A percentile compares a stretch with the other conserved stretches of the same genome.
phyloP scores from a whole-genome alignment of 345 rosid genomes.

The Boechera stricta region DNA sequence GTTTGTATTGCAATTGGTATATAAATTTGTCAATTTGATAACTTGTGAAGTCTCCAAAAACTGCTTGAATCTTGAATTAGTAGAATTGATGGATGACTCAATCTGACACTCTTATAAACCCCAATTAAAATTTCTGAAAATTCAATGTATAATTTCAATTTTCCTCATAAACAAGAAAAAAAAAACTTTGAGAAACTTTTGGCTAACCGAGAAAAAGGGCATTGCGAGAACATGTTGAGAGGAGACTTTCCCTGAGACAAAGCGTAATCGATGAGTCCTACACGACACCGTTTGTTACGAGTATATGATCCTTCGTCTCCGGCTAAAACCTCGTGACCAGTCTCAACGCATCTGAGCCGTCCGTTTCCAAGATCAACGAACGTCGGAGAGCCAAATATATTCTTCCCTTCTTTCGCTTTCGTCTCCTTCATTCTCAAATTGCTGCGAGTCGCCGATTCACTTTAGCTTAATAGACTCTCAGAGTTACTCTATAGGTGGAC shows the following conservation, averaged over 20 bases:
- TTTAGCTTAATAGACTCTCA: not conserved
- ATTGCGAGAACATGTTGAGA: slow-evolving; percentile 83
- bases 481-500: not conserved
- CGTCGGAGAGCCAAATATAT: slow-evolving; percentile 67
- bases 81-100: not conserved
- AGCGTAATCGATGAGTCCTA: slow-evolving; percentile 85
- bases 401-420: slow-evolving; percentile 52
- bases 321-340: slow-evolving; percentile 74
- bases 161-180: not conserved
- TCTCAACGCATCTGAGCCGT: slow-evolving; percentile 81
- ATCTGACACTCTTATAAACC: not conserved
- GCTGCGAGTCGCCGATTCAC: not conserved
- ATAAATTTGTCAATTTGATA: not conserved
- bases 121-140: not conserved
- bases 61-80: not conserved
- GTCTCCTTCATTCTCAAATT: not conserved
- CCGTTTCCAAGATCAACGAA: slow-evolving; percentile 69
- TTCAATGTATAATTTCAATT: not conserved
- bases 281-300: slow-evolving; percentile 76
- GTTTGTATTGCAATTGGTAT: not conserved
- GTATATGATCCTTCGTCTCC: slow-evolving; percentile 74
- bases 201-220: slow-evolving; percentile 69
- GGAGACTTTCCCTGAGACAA: slow-evolving; percentile 67
- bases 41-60: not conserved
- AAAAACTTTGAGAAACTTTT: not conserved